Base-by-base conservation (phyloP, 805 yeast species). In the Sugiyamaella qingdaonensis region DNA sequence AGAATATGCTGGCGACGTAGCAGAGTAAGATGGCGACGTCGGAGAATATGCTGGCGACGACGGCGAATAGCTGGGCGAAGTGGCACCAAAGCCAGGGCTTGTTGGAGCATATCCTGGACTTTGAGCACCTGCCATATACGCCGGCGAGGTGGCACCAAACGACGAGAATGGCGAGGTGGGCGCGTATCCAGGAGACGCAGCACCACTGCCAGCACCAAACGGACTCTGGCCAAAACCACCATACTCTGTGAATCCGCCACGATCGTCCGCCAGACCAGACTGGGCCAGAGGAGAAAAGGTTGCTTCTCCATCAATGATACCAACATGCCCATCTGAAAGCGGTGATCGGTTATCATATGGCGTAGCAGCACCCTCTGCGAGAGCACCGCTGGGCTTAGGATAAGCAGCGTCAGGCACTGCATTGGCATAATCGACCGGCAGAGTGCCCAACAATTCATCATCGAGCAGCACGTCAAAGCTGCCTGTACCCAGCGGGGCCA, bases 401-500 rank as follows among this genome's bases (percentile, higher is more conserved):
- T 97, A 88, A 42, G 91, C 90, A 53, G 90, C 87, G 59, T 96
- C 96, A 52, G 79, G 88, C 46, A 71, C 74, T n/a, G 78, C 63
- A 27, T 67, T 68, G 61, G 73, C 63, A 43, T 58, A 54, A 58
- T 78, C 80, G n/a, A 77, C 73, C 32, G 88, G 82, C 41, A 86
- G 74, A 46, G 78, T 68, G 52, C 85, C 83, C 67, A 92, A 77
- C 77, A 89, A 82, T 64, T 83, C 82, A 63, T 94, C 98, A 70
- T 94, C 97, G 56, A 94, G 84, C 84, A 88, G 84, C 36, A 94
- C 92, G 68, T 94, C 98, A 67, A 94, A 94, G 0, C 96, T 86
- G 68, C 99, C 99, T 2, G 99, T 94, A 72, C 99, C 99, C 63
- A 94, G 81, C 55, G 99, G 98, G 19, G 99, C 98, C 79, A 94